Base-by-base conservation (phyloP, 306 rosid genomes). In the Corylus heterophylla region DNA sequence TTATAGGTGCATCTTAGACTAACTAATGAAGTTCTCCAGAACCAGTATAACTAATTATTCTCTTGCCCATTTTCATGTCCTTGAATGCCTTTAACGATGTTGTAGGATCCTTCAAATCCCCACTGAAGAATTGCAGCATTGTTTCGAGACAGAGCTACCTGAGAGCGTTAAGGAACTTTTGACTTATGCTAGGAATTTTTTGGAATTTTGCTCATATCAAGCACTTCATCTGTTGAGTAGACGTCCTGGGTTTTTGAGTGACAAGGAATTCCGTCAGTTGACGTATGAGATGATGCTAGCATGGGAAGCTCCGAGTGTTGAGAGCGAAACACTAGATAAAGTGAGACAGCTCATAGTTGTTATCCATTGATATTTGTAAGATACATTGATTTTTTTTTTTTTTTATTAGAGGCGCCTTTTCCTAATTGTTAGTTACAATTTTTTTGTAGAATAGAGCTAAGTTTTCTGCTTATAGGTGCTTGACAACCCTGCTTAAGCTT, bases 261-360 rank as follows among this genome's bases (percentile, higher is more conserved):
- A 84, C 58, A 81, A 87, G 59, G 95, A 90, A 9, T 87, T 95
- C 63, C 90, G 94, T 35, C 89, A 85, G 50, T 74, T 95, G 76
- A 83, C 97, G 31, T 94, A 83, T 67, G 98, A 94, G 78, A 91
- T 91, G 89, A 94, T 94, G 98, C 94, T 94, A 66, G 97, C 98
- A 17, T 95, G 98, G 98, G 98, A 95, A 64, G 85, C 89, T 45
- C 97, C 98, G 16, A 80, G 87, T 73, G 88, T 84, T 49, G 83
- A 85, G 75, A 83, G 79, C 54, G 83, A 81, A 76, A 76, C 78
- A 25, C n/a, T 69, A 22, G 74, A 79, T 72, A 81, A 83, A 79
- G 95, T 89, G 82, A 83, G 92, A 77, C 58, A 70, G 66, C 75
- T 76, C 72, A 54, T 72, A 62, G 49, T 76, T 76, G 52, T 75